phyloP scores from a whole-genome alignment of 768 basidiomycete genomes.

The Grammothele lineata region DNA sequence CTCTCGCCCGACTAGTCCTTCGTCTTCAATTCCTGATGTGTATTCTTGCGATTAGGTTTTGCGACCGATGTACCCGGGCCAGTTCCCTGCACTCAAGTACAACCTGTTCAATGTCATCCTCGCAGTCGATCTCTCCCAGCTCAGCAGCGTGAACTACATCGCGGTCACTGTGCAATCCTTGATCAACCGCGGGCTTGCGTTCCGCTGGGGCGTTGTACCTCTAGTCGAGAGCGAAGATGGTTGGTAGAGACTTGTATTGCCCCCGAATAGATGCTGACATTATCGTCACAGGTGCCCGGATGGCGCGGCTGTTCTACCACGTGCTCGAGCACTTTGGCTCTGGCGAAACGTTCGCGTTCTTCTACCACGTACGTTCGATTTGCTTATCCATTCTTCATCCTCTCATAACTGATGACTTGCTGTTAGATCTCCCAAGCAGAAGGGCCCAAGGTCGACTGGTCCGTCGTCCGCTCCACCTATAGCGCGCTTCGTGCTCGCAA shows the following conservation, averaged over 20 bases:
- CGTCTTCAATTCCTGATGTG: too few relatives aligned
- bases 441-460: too few relatives aligned
- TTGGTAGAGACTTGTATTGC: constrained; percentile 18
- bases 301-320: constrained; percentile 73
- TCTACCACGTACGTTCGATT: constrained; percentile 27
- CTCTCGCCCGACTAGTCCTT: too few relatives aligned
- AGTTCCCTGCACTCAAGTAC: constrained; percentile 64
- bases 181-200: constrained; percentile 67
- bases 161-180: constrained; percentile 60
- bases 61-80: constrained; percentile 75
- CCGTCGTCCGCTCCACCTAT: constrained; percentile 36
- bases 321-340: constrained; percentile 60
- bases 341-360: constrained; percentile 56
- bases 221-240: constrained; percentile 48
- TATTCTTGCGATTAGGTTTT: too few relatives aligned
- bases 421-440: too few relatives aligned
- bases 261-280: not conserved
- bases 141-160: constrained; percentile 57
- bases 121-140: constrained; percentile 72
- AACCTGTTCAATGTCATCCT: constrained; percentile 87
- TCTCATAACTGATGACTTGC: too few relatives aligned
- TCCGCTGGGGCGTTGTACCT: constrained; percentile 86
- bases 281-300: constrained; percentile 44
- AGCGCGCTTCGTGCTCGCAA: constrained; percentile 31
- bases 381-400: not conserved